Evolutionary conservation across 768 basidiomycete species (phyloP), one percentile per base, ranked within the genome.

Genomic region (Panellus pusillus): DNA sequence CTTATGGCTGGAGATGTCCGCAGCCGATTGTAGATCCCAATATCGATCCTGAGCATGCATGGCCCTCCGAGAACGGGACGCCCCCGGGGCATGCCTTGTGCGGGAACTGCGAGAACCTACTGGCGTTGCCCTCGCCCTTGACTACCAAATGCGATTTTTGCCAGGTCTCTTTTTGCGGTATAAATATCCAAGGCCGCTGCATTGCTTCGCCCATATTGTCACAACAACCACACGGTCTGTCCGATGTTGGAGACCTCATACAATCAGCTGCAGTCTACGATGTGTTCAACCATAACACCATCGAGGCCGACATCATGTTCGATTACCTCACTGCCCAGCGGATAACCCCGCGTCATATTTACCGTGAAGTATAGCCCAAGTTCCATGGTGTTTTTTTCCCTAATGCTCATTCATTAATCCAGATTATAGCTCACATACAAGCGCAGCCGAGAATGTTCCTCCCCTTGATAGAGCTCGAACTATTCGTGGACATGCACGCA

Each of bases 141-240:
- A 90, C 91, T n/a, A 81, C 88, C 20, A 86, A 81, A 68, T 93
- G 91, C 64, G 91, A 92, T 65, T 79, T 93, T 57, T 93, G 91
- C 60, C 83, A 84, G 54, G 83, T 89, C 8, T 87, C 78, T 1
- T 93, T 93, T 68, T 93, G 91, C 63, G 91, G 91, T 9, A 83
- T 93, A 54, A 81, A 81, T 44, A 79, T 93, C 19, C 89, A 83
- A 51, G 81, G 80, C 14, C 83, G 91, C 44, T 93, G 91, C 66
- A 65, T 77, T 43, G 87, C 90, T 1, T 68, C 78, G 15, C 72
- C 80, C 13, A 66, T 92, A 12, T 53, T 68, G 18, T 64, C 74
- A 1, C 88, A 90, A 58, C 81, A 88, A 14, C 89, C 86, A 2
- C 85, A 91, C 52, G 84, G 79, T 24, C 71, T 92, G 66, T 71